phyloP scores from a whole-genome alignment of 305 asterid species.

The Coffea humblotiana region DNA sequence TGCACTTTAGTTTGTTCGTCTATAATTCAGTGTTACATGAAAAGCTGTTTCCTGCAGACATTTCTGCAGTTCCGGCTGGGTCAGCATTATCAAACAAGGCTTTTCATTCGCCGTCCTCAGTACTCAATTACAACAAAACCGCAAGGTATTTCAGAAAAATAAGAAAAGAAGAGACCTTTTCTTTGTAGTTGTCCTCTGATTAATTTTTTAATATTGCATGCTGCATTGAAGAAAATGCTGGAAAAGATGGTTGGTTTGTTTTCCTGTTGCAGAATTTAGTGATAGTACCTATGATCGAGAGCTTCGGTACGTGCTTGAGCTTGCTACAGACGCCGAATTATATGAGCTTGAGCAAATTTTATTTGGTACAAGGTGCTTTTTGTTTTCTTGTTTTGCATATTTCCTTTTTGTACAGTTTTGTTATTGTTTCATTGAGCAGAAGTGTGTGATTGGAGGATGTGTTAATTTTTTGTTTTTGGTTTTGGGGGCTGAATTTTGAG shows the following conservation, averaged over 20 bases:
- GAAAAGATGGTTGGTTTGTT: constrained; percentile 4
- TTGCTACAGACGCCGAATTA: constrained; percentile 86
- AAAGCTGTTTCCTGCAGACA: constrained; percentile 4
- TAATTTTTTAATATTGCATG: too few species aligned
- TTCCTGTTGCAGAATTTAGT: constrained; percentile 9
- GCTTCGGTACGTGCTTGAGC: constrained; percentile 80
- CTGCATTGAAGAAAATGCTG: neutral
- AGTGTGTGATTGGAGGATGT: neutral
- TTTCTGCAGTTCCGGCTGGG: constrained; percentile 12
- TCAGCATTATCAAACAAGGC: constrained; percentile 19
- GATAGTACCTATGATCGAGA: constrained; percentile 56
- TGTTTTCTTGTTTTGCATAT: neutral
- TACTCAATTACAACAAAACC: constrained; percentile 52
- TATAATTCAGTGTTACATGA: too few species aligned
- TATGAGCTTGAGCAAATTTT: constrained; percentile 75
- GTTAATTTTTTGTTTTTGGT: neutral
- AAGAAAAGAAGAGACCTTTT: too few species aligned
- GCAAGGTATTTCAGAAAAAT: constrained; percentile 34
- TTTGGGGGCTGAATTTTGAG: neutral
- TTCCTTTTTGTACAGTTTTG: too few species aligned
- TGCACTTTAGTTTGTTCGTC: neutral
- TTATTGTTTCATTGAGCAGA: neutral
- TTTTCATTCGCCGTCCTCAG: constrained; percentile 35
- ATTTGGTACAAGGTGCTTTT: constrained; percentile 81
- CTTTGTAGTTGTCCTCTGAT: too few species aligned